Percentiles rank a stretch among this genome's conserved stretches.
Evolutionary conservation across 1,139 yeast genomes (phyloP).

Genomic region (Saccharomyces hybrid): DNA sequence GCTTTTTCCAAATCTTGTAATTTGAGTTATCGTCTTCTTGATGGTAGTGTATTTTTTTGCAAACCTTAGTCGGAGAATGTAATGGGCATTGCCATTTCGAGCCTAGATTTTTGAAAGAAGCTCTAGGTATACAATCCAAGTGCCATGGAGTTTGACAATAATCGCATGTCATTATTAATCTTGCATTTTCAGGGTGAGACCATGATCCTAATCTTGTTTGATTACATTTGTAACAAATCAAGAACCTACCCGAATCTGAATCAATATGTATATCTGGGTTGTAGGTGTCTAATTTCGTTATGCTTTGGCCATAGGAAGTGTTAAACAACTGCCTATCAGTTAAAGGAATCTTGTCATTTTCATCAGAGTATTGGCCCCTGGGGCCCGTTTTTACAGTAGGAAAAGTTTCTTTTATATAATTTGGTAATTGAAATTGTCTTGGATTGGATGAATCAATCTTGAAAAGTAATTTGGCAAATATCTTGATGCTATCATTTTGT

Average conservation of each 20-base stretch:
- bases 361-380: constrained; percentile 60
- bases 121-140: constrained; percentile 78
- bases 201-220: constrained; percentile 41
- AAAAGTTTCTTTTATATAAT: constrained; percentile 60
- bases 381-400: constrained; percentile 62
- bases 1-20: constrained; percentile 9
- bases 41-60: background rate
- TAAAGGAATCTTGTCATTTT: constrained; percentile 45
- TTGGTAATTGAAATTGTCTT: constrained; percentile 64
- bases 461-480: constrained; percentile 60
- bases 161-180: constrained; percentile 66
- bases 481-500: constrained; percentile 16
- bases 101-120: constrained; percentile 69
- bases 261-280: constrained; percentile 64
- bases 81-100: constrained; percentile 91
- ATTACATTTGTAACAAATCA: constrained; percentile 71
- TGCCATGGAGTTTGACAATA: constrained; percentile 88
- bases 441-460: constrained; percentile 59
- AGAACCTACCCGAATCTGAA: constrained; percentile 49
- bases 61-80: constrained; percentile 41
- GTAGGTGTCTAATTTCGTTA: constrained; percentile 28
- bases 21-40: constrained; percentile 37
- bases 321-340: constrained; percentile 34
- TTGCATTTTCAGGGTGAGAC: constrained; percentile 38
- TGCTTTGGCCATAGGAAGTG: constrained; percentile 41